Percentiles rank a stretch among this genome's conserved stretches.
Conservation (phyloP, 2,329 filamentous ascomycete species). For the Phialophora expanda region DNA sequence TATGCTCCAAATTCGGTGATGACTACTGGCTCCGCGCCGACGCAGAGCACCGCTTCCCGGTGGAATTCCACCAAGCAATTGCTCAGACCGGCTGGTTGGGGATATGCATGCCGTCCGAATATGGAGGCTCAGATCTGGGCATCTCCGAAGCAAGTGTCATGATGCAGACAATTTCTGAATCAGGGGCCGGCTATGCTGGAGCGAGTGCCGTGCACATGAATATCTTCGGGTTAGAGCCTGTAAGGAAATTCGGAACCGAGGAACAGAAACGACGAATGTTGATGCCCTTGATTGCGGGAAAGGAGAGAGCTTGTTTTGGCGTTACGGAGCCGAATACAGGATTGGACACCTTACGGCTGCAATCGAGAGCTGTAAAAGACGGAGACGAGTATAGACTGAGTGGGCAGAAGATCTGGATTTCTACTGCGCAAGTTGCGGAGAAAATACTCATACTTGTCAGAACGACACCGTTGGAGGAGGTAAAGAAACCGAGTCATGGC, state of each 20-base stretch:
- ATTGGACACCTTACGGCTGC: conserved; percentile 51
- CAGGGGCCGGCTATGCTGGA: conserved; percentile 51
- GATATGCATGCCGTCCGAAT: conserved; percentile 52
- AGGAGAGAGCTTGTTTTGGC: conserved; percentile 51
- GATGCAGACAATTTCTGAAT: conserved; percentile 57
- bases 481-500: conserved; percentile 51
- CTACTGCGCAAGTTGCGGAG: conserved; percentile 52
- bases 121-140: conserved; percentile 52
- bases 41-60: conserved; percentile 47
- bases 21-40: conserved; percentile 52
- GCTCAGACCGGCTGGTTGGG: conserved; percentile 54
- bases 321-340: conserved; percentile 54
- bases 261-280: conserved; percentile 52
- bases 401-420: conserved; percentile 54
- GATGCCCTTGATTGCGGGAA: conserved; percentile 48
- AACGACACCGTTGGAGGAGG: conserved; percentile 51
- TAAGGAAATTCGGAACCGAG: conserved; percentile 52
- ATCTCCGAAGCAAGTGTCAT: conserved; percentile 53
- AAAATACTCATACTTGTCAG: conserved; percentile 52
- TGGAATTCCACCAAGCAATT: conserved; percentile 49
- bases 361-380: conserved; percentile 46
- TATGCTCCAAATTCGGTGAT: conserved; percentile 51
- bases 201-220: conserved; percentile 56
- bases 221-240: conserved; percentile 54
- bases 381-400: conserved; percentile 44